phyloP scores from a whole-genome alignment of 371 early-diverging fungal genomes.

The Mucor plumbeus region DNA sequence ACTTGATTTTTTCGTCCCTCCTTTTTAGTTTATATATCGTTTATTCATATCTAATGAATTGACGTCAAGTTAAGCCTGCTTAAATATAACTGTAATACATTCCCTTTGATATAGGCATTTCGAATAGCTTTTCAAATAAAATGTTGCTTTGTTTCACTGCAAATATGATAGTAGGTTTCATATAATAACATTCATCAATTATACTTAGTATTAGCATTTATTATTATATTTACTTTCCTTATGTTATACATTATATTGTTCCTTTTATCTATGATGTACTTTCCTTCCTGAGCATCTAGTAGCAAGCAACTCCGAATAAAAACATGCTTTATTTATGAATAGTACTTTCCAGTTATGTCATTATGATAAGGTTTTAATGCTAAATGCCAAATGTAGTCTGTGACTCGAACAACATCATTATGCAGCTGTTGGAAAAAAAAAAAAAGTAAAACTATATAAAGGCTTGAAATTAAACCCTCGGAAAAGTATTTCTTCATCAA shows the following conservation, averaged over 20 bases:
- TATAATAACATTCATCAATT: too few species aligned
- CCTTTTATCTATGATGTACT: not conserved
- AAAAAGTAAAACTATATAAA: constrained; percentile 4
- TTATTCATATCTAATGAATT: not conserved
- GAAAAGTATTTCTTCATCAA: constrained; percentile 8
- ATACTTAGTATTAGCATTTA: too few species aligned
- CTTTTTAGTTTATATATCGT: not conserved
- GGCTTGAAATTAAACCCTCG: not conserved
- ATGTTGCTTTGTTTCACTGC: not conserved
- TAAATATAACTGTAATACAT: not conserved
- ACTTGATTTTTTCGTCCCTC: too few species aligned
- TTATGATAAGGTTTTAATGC: constrained; percentile 14
- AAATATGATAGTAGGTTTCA: not conserved
- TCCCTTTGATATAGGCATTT: not conserved
- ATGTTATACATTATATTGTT: too few species aligned
- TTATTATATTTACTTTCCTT: too few species aligned
- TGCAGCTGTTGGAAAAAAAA: constrained; percentile 1
- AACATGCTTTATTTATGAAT: not conserved
- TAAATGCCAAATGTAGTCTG: not conserved
- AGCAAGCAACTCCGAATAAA: not conserved
- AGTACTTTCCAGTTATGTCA: constrained; percentile 12
- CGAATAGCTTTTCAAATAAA: not conserved
- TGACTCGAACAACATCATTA: constrained; percentile 7
- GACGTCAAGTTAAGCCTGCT: not conserved
- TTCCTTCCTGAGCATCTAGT: not conserved